phyloP scores from a whole-genome alignment of 2,329 filamentous ascomycete species.

The Aureobasidium sp. region DNA sequence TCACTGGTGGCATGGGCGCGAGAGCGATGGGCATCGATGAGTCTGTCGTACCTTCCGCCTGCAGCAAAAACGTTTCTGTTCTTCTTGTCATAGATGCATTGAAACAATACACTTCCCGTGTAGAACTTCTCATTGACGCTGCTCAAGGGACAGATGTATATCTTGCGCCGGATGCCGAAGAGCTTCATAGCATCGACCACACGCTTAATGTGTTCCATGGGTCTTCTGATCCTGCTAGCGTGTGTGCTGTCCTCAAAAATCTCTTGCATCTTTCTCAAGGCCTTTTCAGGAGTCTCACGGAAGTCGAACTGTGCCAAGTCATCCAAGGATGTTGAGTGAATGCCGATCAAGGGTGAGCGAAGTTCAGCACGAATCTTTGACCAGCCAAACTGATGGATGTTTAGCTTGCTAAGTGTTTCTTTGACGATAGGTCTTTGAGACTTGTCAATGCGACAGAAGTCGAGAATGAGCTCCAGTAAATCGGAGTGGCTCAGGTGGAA shows the following conservation, averaged over 20 bases:
- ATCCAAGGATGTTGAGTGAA: conserved; percentile 83
- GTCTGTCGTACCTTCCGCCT: conserved; percentile 83
- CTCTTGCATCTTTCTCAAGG: conserved; percentile 55
- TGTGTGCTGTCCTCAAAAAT: conserved; percentile 44
- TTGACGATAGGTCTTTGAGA: conserved; percentile 65
- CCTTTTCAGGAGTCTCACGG: conserved; percentile 66
- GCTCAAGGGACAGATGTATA: conserved; percentile 78
- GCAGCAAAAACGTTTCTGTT: conserved; percentile 80
- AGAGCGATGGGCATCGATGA: conserved; percentile 78
- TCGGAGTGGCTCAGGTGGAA: conserved; percentile 88
- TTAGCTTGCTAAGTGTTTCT: conserved; percentile 78
- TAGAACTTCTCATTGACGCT: conserved; percentile 92
- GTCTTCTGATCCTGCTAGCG: conserved; percentile 26
- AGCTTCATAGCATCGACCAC: conserved; percentile 70
- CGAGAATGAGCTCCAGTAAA: conserved; percentile 79
- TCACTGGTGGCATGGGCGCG: conserved; percentile 35
- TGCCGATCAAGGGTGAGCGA: conserved; percentile 69
- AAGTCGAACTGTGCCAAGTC: conserved; percentile 90
- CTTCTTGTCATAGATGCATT: conserved; percentile 82
- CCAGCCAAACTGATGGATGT: conserved; percentile 74
- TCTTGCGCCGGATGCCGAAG: conserved; percentile 66
- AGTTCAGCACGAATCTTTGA: conserved; percentile 76
- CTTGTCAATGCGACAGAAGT: conserved; percentile 72
- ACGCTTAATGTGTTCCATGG: conserved; percentile 64
- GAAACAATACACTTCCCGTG: conserved; percentile 75